Evolutionary conservation across 306 rosid species (phyloP), one percentile per base, ranked within the genome.

Genomic region (Chamaecrista fasciculata): DNA sequence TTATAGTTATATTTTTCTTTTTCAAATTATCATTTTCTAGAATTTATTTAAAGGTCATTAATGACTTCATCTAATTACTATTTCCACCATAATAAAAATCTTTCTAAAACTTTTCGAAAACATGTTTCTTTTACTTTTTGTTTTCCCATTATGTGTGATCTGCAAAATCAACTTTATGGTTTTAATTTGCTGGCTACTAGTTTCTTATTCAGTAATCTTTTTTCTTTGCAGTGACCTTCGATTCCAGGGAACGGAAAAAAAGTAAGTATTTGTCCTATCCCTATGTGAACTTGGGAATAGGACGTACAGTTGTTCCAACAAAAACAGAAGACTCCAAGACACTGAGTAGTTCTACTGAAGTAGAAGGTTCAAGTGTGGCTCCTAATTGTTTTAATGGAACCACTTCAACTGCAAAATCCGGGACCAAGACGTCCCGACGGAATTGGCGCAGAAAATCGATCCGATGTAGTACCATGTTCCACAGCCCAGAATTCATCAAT

Each of bases 261-360:
- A 95, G 97, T 60, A 86, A 84, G 85, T 95, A 89, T 76, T 75
- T 95, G 70, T 89, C 96, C 73, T 89, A 73, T 67, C 99, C 95
- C 5, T 91, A 86, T 62, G 52, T 86, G 65, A 84, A 85, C 79
- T 70, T 68, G 78, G 84, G 55, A 78, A 60, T 49, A 74, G 81
- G 39, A 68, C 72, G 52, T 60, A 84, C 79, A 47, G 77, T 60
- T 51, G 58, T 62, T 51, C 78, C 73, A 18, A 70, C 52, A 16
- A 86, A 73, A 81, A 69, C 66, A 50, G 82, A 76, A 29, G 81
- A 74, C 15, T 48, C 67, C 9, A 71, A 8, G 65, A 72, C 74
- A 70, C 66, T 65, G 3, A 12, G 49, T 62, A 72, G 3, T 72
- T 16, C 81, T 49, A 62, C 2, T 43, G 81, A 82, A 64, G 80